A percentile compares a stretch with the other conserved stretches of the same genome.
Conservation (phyloP, 1,284 basidiomycete genomes). For the Filobasidium uniguttulatum region DNA sequence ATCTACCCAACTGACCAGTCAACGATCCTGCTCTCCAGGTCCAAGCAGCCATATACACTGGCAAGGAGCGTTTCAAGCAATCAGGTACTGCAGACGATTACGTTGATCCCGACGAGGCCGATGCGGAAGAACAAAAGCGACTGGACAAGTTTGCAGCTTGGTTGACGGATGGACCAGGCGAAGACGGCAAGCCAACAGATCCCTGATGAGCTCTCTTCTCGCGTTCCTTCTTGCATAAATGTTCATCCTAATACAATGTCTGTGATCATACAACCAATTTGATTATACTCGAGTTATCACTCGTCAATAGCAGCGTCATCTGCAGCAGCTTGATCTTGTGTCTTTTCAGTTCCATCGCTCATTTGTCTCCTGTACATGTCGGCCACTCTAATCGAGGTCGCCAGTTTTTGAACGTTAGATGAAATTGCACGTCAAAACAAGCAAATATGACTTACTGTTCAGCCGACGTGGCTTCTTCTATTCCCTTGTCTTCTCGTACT, state of each 20-base stretch:
- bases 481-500: slow-evolving; percentile 43
- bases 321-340: too few species aligned
- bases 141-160: slow-evolving; percentile 77
- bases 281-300: too few species aligned
- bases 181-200: slow-evolving; percentile 14
- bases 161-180: slow-evolving; percentile 43
- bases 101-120: slow-evolving; percentile 47
- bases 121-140: slow-evolving; percentile 59
- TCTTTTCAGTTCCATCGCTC: too few species aligned
- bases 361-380: too few species aligned
- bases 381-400: too few species aligned
- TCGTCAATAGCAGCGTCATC: too few species aligned
- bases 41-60: slow-evolving; percentile 64
- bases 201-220: slow-evolving; percentile 5
- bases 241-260: too few species aligned
- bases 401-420: too few species aligned
- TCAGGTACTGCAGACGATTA: slow-evolving; percentile 47
- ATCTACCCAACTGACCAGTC: neutral
- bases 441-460: slow-evolving; percentile 40
- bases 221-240: too few species aligned
- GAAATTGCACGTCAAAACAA: too few species aligned
- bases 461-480: slow-evolving; percentile 42
- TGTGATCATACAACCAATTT: too few species aligned
- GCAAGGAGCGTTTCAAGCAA: slow-evolving; percentile 66
- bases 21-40: slow-evolving; percentile 38